Evolutionary conservation across 2,329 filamentous ascomycete genomes (phyloP).

Genomic region (Lecanicillium sp.): DNA sequence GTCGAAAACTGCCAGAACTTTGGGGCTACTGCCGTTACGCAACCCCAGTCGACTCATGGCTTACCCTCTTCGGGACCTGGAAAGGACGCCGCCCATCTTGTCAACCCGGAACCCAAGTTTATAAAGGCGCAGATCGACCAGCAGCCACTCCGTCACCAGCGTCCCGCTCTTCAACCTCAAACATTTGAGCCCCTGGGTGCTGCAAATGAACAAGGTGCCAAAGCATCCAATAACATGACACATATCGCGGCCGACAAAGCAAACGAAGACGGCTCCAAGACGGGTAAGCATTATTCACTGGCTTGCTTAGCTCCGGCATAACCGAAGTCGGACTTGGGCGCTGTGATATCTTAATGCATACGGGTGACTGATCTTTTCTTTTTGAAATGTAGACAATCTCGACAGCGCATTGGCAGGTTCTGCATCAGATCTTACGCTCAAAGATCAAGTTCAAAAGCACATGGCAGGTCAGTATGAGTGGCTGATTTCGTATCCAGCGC

Average conservation of each 20-base stretch:
- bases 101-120: conserved; percentile 9
- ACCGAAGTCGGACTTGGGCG: no score
- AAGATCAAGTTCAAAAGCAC: conserved; percentile 31
- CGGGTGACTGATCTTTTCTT: no score
- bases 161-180: conserved; percentile 21
- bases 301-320: no score
- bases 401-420: conserved; percentile 13
- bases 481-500: conserved; percentile 31
- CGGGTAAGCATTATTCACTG: no score
- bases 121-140: conserved; percentile 13
- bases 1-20: conserved; percentile 17
- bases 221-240: not conserved
- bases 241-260: no score
- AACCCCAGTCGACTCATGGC: conserved; percentile 10
- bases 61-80: not conserved
- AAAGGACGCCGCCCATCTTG: not conserved
- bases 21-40: conserved; percentile 7
- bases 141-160: conserved; percentile 17
- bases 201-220: not conserved
- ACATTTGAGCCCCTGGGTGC: conserved; percentile 21
- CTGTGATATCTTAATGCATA: no score
- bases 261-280: no score
- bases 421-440: conserved; percentile 14
- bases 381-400: no score
- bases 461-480: conserved; percentile 42